Conservation (phyloP, 2,329 filamentous ascomycete genomes). For the Colletotrichum sublineola region DNA sequence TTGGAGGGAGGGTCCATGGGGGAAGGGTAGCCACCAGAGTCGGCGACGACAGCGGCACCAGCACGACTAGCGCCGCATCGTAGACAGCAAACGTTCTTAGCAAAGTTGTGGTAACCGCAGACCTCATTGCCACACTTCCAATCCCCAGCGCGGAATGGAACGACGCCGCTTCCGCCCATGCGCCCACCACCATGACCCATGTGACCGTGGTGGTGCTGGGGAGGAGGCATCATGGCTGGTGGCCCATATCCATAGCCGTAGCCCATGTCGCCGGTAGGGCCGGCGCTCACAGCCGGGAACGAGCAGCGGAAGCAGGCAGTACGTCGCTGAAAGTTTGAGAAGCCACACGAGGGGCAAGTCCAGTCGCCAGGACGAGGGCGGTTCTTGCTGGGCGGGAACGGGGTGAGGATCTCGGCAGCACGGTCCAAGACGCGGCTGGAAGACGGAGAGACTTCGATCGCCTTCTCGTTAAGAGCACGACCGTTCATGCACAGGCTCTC, state of each 20-base stretch:
- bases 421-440: constrained; percentile 97
- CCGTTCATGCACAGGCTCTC: constrained; percentile 99
- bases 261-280: constrained; percentile 74
- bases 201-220: constrained; percentile 73
- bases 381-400: constrained; percentile 99
- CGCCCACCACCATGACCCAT: constrained; percentile 73
- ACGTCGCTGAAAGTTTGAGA: constrained; percentile 98
- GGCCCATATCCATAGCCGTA: constrained; percentile 76
- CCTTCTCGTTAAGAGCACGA: constrained; percentile 97
- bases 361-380: constrained; percentile 96
- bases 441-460: constrained; percentile 97
- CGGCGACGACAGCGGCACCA: constrained; percentile 92
- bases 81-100: constrained; percentile 98
- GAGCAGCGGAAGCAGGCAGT: constrained; percentile 99
- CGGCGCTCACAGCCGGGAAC: constrained; percentile 92
- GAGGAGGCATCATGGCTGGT: constrained; percentile 83
- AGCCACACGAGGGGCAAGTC: constrained; percentile 98
- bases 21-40: constrained; percentile 90
- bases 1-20: constrained; percentile 88
- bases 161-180: constrained; percentile 85
- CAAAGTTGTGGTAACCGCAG: constrained; percentile 99
- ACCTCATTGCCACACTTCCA: constrained; percentile 99
- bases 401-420: constrained; percentile 94
- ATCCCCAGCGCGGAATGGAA: constrained; percentile 97
- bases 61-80: constrained; percentile 96